Base-by-base conservation (phyloP, 495 filamentous ascomycete species). In the Hypoxylon lenormandii region DNA sequence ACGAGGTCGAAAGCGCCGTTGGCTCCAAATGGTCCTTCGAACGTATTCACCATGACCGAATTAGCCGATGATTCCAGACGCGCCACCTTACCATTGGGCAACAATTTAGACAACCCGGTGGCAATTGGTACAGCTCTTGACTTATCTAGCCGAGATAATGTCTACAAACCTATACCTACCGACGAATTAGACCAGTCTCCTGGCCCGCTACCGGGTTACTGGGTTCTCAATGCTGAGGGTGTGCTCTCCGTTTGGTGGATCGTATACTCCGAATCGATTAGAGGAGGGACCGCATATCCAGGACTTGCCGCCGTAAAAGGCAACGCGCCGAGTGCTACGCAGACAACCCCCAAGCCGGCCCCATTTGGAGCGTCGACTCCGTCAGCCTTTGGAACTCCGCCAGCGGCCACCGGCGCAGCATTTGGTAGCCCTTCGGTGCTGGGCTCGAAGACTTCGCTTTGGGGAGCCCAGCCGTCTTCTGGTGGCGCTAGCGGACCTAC, bases 201-300 rank as follows among this genome's bases (percentile, higher is more conserved):
- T 11, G 89, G 89, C 1, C 95, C 96, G 13, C 76, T 97, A n/a
- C 96, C 96, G 1, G 92, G 90, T 2, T 76, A 97, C 12, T 87
- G 96, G 81, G 85, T 94, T 30, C 83, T 99, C 3, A 98, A 95
- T 62, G 87, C 97, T 73, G 92, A 97, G 69, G 95, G 95, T 26
- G 81, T 96, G 8, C 81, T 99, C 6, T 85, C 84, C 19, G 82
- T 89, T 16, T 99, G 96, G 96, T 97, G 93, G 89, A 79, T 97
- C 50, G 81, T 97, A 37, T 97, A 97, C 74, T 86, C 89, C 36
- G 93, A 97, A 23, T 90, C 96, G 1, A 88, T 99, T 56, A 84
- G 89, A 49, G 82, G 88, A 69, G 86, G 88, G 0, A 85, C 87
- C 11, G 84, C 87, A 0, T 98, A 95, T 75, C 83, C 88, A 16